Evolutionary conservation across 257 asterid genomes (phyloP), one percentile per base, ranked within the genome.

Genomic region (Plantago major): DNA sequence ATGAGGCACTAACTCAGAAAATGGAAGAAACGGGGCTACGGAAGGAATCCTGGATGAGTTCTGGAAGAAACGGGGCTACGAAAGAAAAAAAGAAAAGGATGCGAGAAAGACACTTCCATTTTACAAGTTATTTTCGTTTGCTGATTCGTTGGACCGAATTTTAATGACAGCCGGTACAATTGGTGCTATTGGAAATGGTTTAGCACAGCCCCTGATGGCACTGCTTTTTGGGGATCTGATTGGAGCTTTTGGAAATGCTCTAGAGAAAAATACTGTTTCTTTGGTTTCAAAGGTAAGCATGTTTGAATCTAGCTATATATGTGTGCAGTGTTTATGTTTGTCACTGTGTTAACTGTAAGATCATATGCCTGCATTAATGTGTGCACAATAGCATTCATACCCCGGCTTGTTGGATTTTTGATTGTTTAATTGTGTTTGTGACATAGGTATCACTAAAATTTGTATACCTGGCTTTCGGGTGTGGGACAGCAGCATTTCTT

Each of bases 401-500:
- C 14, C 47, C n/a, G 33, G 47, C 16, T 17, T 58, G n/a, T 47
- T 28, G 10, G 1, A 22, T 43, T 26, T 42, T 37, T 11, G 17
- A 1, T 9, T 33, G 33, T 37, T 11, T 42, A 30, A 40, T 45
- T 44, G 58, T n/a, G n/a, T 10, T 22, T n/a, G 15, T n/a, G 60
- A 33, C 54, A 46, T 59, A 80, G 84, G 83, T 78, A 10, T 60
- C 84, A 16, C 67, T 83, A 16, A 63, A 69, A 48, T 64, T 73
- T 43, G 79, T 83, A 18, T 80, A 69, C 55, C 55, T 80, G 68
- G 84, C 74, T 58, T 12, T 80, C 16, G 84, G 79, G 44, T 55
- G 78, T 26, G 90, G 90, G 16, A 63, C 67, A 46, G 81, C 87
- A n/a, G 79, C 87, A 57, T 78, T 71, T 55, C 73, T 83, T 58